Evolutionary conservation across 805 yeast species (phyloP), one percentile per base, ranked within the genome.

Genomic region (Yarrowia keelungensis): DNA sequence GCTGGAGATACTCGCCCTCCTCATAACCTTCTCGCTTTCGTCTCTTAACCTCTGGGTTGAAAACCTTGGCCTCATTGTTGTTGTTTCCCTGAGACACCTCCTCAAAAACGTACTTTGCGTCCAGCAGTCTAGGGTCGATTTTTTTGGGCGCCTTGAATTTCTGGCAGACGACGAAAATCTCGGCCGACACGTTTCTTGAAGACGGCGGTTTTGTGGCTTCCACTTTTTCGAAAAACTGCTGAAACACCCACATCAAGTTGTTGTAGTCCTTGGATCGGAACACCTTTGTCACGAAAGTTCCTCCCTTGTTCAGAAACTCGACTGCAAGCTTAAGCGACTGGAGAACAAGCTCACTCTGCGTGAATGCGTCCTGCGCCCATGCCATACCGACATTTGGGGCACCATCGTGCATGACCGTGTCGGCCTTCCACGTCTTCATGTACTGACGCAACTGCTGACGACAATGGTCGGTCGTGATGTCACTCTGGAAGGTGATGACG

Each of bases 121-220:
- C 99, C 70, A 95, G 82, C 69, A 95, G 82, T 75, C 97, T 86
- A 61, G 98, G 97, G 80, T 95, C 99, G 71, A 95, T 79, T 77
- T 90, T 92, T 78, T 93, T 91, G 61, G 99, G 99, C 14, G 98
- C 97, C 78, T 93, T 94, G 82, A 90, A 95, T 12, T 96, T 96
- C 78, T 88, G 88, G 80, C 99, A 95, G 45, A 93, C 98, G 58
- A 95, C 99, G 76, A 95, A 95, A 75, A 95, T 95, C 83, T 95
- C 99, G 2, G 99, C 99, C 77, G 98, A 94, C 42, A 95, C 99
- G 79, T 92, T 92, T 88, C 99, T 93, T 46, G 98, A 92, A 9
- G 98, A 93, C 9, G 99, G 98, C 8, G 99, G 99, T 77, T 95
- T 95, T 0, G 99, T 95, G 19, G 99, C 99, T 79, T 95, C 98